Base-by-base conservation (phyloP, 495 filamentous ascomycete genomes). In the Aspergillus olivimuriae region DNA sequence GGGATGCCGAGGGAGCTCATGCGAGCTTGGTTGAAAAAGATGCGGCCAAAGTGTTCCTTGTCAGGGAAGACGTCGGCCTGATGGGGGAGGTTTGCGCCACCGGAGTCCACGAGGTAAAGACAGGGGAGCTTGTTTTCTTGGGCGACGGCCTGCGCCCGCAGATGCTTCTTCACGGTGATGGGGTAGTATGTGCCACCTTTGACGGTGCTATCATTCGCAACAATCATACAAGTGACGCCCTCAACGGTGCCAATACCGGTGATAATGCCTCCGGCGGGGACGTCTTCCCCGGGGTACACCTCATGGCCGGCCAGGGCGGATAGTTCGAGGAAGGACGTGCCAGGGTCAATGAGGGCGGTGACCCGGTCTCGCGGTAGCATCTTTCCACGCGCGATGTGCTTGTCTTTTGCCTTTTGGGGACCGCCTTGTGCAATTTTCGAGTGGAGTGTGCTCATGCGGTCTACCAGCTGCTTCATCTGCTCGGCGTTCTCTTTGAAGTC, bases 181-280 rank as follows among this genome's bases (percentile, higher is more conserved):
- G 92, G 92, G 62, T 89, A 97, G 68, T 98, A 98, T 2, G 94
- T 96, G 35, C 92, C 92, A n/a, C 94, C 92, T 68, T 98, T 98
- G 48, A 95, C 92, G 11, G 92, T 98, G 72, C 86, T 91, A 59
- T 98, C 92, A 55, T 98, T 98, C 19, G 89, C 92, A 35, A 98
- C 86, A 48, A 98, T 86, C 72, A 97, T 83, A 57, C 94, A 96
- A 15, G 80, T 82, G 5, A 95, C 89, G 1, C 94, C 92, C 53
- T 90, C 82, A 2, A 98, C 85, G 1, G 82, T 86, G 1, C 94
- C 92, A 41, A 97, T 81, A 0, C 92, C 92, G 0, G 92, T 94
- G 36, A 98, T 88, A 44, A 98, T 94, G 2, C 89, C 92, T 9
- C 86, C 94, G 3, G 87, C 84, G 0, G 83, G 83, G 1, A 89